Percentiles rank a stretch among this genome's conserved stretches.
Evolutionary conservation across 176 grass and related monocot species (phyloP).

Genomic region (Dendrocalamus sinicus): DNA sequence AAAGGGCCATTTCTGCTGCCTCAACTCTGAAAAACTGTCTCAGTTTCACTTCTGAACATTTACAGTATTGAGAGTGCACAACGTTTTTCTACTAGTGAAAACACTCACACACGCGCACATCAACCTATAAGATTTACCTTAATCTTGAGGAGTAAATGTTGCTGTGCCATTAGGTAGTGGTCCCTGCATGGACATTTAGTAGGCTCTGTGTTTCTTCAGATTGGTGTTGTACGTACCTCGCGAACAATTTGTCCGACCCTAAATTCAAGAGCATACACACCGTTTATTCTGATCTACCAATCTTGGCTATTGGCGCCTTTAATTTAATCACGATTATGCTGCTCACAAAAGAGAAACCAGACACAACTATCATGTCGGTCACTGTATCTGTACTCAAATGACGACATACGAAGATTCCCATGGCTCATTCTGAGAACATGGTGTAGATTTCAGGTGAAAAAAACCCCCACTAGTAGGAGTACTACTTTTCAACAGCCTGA

Average conservation of each 20-base stretch:
- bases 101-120: neutral
- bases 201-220: slow-evolving; percentile 40
- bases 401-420: neutral
- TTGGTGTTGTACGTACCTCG: slow-evolving; percentile 25
- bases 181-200: slow-evolving; percentile 43
- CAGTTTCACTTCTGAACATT: slow-evolving; percentile 10
- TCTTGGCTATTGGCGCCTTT: neutral
- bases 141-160: slow-evolving; percentile 40
- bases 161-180: slow-evolving; percentile 28
- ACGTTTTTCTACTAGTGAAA: neutral
- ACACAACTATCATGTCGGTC: neutral
- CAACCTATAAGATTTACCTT: neutral
- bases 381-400: neutral
- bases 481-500: neutral
- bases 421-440: neutral
- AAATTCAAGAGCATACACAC: slow-evolving; percentile 9
- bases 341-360: slow-evolving; percentile 22
- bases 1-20: slow-evolving; percentile 20
- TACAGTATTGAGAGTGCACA: neutral
- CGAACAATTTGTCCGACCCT: slow-evolving; percentile 25
- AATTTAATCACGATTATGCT: slow-evolving; percentile 12
- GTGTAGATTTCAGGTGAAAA: neutral
- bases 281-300: slow-evolving; percentile 35
- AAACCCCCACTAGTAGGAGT: neutral
- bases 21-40: slow-evolving; percentile 28